Evolutionary conservation across 495 filamentous ascomycete species (phyloP).

Genomic region (Copromyces sp.): DNA sequence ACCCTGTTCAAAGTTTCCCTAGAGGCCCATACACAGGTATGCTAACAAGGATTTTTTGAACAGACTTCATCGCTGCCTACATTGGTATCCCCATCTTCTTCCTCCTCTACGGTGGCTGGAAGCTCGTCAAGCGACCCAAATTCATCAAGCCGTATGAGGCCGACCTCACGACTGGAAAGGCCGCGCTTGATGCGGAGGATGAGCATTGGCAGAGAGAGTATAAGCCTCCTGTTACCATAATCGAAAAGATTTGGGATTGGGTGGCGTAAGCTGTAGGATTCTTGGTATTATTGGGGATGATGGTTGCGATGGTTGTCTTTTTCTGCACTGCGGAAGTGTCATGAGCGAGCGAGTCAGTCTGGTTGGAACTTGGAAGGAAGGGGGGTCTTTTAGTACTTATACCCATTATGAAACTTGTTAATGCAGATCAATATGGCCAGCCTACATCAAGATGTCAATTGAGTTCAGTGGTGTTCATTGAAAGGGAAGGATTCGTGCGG

Average conservation of each 20-base stretch:
- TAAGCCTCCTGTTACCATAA: not conserved
- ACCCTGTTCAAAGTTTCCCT: conserved; percentile 16
- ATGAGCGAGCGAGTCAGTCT: not conserved
- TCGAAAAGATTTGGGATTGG: not conserved
- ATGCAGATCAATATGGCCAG: not conserved
- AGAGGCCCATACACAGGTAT: not conserved
- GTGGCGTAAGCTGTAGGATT: not conserved
- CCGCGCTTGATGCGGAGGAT: conserved; percentile 7
- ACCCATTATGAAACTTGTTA: not conserved
- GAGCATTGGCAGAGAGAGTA: conserved; percentile 4
- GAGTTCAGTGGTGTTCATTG: too few relatives aligned
- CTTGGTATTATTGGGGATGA: not conserved
- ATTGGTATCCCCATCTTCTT: conserved; percentile 52
- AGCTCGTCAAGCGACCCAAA: conserved; percentile 8
- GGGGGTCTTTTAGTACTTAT: not conserved
- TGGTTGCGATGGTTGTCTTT: not conserved
- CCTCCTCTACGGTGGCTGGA: conserved; percentile 33
- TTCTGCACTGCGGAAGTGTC: not conserved
- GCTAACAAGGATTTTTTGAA: not conserved
- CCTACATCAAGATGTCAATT: too few relatives aligned
- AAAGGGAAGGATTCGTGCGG: too few relatives aligned
- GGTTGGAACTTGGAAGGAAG: not conserved
- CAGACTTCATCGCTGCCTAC: conserved; percentile 50
- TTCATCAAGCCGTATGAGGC: not conserved
- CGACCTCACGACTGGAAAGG: conserved; percentile 7